Evolutionary conservation across 2,329 filamentous ascomycete species (phyloP).

Genomic region (Fusarium tupiense): DNA sequence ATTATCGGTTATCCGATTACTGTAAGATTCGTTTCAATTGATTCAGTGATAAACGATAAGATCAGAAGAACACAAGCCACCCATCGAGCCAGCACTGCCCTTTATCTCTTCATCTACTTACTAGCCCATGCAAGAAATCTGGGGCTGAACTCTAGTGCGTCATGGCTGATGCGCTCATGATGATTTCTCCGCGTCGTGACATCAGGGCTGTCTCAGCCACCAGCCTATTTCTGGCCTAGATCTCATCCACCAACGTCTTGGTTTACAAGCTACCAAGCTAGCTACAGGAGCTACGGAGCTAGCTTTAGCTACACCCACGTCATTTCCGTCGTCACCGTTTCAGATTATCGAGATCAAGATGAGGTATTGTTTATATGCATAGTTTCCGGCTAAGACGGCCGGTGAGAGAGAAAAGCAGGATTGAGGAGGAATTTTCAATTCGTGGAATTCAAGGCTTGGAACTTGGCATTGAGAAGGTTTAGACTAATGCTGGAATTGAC

Average conservation of each 20-base stretch:
- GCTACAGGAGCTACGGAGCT: background rate
- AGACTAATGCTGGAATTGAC: background rate
- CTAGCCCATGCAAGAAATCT: background rate
- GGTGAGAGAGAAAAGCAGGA: background rate
- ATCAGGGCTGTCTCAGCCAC: conserved; percentile 10
- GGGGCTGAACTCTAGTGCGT: conserved; percentile 20
- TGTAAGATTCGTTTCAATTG: background rate
- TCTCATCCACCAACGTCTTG: background rate
- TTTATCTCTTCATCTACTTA: background rate
- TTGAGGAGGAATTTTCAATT: conserved; percentile 1
- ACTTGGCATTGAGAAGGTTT: background rate
- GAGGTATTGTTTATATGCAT: background rate
- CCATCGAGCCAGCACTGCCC: background rate
- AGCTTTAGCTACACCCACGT: conserved; percentile 11
- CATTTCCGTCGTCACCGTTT: conserved; percentile 21
- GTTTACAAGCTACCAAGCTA: background rate
- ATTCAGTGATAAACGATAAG: background rate
- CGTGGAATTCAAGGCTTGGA: background rate
- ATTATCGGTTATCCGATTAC: background rate
- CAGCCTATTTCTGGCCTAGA: conserved; percentile 13
- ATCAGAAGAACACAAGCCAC: conserved; percentile 4
- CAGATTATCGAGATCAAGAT: conserved; percentile 14
- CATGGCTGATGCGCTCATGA: conserved; percentile 25
- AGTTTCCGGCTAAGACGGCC: background rate
- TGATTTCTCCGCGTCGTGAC: conserved; percentile 16